phyloP scores from a whole-genome alignment of 2,329 filamentous ascomycete species.

The Raffaelea deltoideospora region DNA sequence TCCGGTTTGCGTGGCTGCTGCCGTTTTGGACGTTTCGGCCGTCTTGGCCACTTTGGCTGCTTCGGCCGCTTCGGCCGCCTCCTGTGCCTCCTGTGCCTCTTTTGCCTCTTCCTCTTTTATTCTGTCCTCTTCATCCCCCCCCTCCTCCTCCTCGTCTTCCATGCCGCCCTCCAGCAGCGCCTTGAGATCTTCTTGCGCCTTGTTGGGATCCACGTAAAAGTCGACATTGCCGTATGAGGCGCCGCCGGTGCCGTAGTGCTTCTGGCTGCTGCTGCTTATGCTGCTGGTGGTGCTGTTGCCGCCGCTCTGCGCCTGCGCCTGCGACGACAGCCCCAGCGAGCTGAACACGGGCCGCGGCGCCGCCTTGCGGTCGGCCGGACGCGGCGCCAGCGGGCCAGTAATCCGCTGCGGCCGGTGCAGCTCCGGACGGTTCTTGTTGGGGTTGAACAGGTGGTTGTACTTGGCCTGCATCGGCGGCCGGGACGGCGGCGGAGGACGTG shows the following conservation, averaged over 20 bases:
- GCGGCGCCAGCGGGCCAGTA: constrained; percentile 30
- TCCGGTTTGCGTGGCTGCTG: too few relatives aligned
- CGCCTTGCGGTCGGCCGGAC: constrained; percentile 30
- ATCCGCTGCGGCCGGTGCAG: constrained; percentile 37
- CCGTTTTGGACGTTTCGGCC: too few relatives aligned
- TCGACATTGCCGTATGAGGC: constrained; percentile 5
- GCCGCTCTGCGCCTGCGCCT: constrained; percentile 6
- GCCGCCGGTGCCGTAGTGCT: constrained; percentile 5
- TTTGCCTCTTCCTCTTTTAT: neutral
- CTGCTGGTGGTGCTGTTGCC: constrained; percentile 7
- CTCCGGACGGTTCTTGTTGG: constrained; percentile 34
- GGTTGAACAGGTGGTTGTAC: constrained; percentile 38
- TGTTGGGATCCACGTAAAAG: constrained; percentile 52
- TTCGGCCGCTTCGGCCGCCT: too few relatives aligned
- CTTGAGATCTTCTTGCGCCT: constrained; percentile 65
- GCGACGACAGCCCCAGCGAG: constrained; percentile 19
- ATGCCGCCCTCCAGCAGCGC: constrained; percentile 69
- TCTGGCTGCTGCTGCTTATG: constrained; percentile 13
- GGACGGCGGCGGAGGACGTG: constrained; percentile 15
- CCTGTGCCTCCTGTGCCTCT: too few relatives aligned
- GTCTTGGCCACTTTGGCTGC: too few relatives aligned
- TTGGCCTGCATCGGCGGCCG: constrained; percentile 35
- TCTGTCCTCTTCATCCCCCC: constrained; percentile 17
- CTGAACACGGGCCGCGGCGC: constrained; percentile 32
- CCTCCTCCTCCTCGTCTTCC: constrained; percentile 53